These are phyloP conservation scores for Pseudogymnoascus sp. DNA, from an alignment of 2,329 filamentous ascomycete genomes.

Conservation along the genomic window DNA sequence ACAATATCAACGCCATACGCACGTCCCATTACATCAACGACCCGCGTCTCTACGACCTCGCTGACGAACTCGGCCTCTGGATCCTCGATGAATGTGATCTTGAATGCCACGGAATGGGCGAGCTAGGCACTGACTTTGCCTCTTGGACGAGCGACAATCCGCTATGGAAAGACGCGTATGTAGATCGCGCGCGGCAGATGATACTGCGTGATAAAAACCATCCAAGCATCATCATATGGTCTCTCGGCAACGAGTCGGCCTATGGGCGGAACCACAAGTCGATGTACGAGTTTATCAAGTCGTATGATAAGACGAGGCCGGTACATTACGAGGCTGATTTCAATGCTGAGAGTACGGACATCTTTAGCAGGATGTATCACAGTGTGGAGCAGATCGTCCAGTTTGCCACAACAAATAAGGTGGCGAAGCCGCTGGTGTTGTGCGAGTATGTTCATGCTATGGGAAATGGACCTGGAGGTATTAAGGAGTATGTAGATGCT, in stretches of 20 bases:
- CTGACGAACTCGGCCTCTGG: slow-evolving; percentile 58
- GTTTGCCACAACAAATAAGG: slow-evolving; percentile 13
- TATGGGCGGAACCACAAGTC: slow-evolving; percentile 48
- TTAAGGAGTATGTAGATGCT: slow-evolving; percentile 48
- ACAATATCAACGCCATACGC: slow-evolving; percentile 64
- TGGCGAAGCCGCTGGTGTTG: slow-evolving; percentile 36
- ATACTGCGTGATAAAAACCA: slow-evolving; percentile 51
- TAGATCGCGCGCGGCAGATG: slow-evolving; percentile 49
- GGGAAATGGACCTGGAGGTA: slow-evolving; percentile 52
- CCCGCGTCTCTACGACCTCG: slow-evolving; percentile 51
- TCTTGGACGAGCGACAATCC: slow-evolving; percentile 43
- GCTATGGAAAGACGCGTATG: slow-evolving; percentile 44
- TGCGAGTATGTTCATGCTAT: slow-evolving; percentile 40
- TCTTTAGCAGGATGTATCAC: slow-evolving; percentile 51
- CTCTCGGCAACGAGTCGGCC: slow-evolving; percentile 51
- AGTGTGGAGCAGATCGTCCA: slow-evolving; percentile 37
- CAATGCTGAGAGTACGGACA: slow-evolving; percentile 43
- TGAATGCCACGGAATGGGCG: slow-evolving; percentile 46
- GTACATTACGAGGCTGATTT: slow-evolving; percentile 52
- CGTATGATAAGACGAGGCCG: slow-evolving; percentile 42
- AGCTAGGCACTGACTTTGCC: slow-evolving; percentile 39
- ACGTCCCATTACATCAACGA: slow-evolving; percentile 62
- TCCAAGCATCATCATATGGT: slow-evolving; percentile 51
- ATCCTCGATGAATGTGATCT: slow-evolving; percentile 53
- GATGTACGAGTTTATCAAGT: slow-evolving; percentile 49